phyloP scores from a whole-genome alignment of 1,284 basidiomycete species.

The Boletus coffeatus region DNA sequence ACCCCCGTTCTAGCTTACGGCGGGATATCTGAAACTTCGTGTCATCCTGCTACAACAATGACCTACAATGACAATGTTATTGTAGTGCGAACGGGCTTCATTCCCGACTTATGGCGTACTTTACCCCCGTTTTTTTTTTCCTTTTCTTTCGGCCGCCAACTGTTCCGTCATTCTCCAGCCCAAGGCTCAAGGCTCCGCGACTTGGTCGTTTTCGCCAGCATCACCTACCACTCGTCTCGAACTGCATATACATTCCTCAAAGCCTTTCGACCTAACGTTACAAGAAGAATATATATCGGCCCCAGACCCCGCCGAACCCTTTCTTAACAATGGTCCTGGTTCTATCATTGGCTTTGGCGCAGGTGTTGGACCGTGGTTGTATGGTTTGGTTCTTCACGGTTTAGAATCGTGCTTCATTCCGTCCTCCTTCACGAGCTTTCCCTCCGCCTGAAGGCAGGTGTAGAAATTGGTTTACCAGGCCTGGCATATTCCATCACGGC shows the following conservation, averaged over 20 bases:
- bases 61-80: slow-evolving; percentile 34
- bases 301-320: slow-evolving; percentile 18
- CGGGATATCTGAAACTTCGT: slow-evolving; percentile 33
- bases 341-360: slow-evolving; percentile 28
- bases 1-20: slow-evolving; percentile 25
- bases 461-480: slow-evolving; percentile 28
- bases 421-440: slow-evolving; percentile 29
- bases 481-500: slow-evolving; percentile 29
- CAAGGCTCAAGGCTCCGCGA: slow-evolving; percentile 27
- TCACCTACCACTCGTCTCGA: slow-evolving; percentile 25
- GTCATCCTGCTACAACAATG: slow-evolving; percentile 30
- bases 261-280: slow-evolving; percentile 28
- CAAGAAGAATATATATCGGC: slow-evolving; percentile 21
- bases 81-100: slow-evolving; percentile 20
- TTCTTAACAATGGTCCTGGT: slow-evolving; percentile 28
- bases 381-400: slow-evolving; percentile 27
- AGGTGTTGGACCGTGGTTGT: slow-evolving; percentile 30
- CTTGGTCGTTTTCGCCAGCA: slow-evolving; percentile 25
- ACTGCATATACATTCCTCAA: slow-evolving; percentile 27
- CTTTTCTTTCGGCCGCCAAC: slow-evolving; percentile 28
- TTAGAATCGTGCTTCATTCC: slow-evolving; percentile 27
- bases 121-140: slow-evolving; percentile 30
- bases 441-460: slow-evolving; percentile 31
- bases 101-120: slow-evolving; percentile 25
- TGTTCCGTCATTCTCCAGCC: slow-evolving; percentile 30